Evolutionary conservation across 2,329 filamentous ascomycete species (phyloP).

Genomic region (Fusarium sp.): DNA sequence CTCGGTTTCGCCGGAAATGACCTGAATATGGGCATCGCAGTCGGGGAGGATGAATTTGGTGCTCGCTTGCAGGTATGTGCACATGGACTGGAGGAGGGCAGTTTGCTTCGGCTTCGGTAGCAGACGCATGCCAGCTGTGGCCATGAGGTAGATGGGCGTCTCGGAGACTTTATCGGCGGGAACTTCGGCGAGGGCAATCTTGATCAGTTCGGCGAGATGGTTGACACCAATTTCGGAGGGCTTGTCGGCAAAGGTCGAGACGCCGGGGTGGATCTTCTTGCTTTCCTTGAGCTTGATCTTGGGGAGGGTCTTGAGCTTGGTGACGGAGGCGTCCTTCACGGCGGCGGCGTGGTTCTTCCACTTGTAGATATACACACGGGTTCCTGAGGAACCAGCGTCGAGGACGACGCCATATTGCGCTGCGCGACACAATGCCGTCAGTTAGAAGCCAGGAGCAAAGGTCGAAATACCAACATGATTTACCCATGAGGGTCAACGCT

Average conservation of each 20-base stretch:
- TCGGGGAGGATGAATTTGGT: constrained; percentile 90
- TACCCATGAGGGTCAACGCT: constrained; percentile 48
- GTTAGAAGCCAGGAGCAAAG: constrained; percentile 17
- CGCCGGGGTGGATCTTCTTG: constrained; percentile 92
- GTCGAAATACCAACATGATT: constrained; percentile 49
- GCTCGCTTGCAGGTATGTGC: constrained; percentile 80
- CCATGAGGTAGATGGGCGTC: constrained; percentile 94
- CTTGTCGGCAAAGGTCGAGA: constrained; percentile 88
- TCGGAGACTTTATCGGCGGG: constrained; percentile 80
- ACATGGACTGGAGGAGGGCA: constrained; percentile 80
- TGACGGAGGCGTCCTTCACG: constrained; percentile 59
- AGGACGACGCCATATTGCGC: constrained; percentile 91
- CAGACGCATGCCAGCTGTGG: constrained; percentile 94
- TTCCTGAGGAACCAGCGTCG: constrained; percentile 97
- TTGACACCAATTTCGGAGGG: constrained; percentile 82
- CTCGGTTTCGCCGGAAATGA: constrained; percentile 95
- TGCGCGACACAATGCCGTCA: constrained; percentile 44
- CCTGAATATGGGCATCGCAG: constrained; percentile 88
- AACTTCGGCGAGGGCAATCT: constrained; percentile 84
- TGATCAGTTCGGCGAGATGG: constrained; percentile 82
- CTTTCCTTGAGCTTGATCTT: constrained; percentile 86
- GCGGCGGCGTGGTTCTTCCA: constrained; percentile 85
- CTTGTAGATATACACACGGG: constrained; percentile 91
- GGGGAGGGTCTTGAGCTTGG: constrained; percentile 74
- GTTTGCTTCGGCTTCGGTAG: constrained; percentile 79